These are phyloP conservation scores for Solanum lycopersicoides DNA, from an alignment of 257 asterid species.

Conservation along the genomic window DNA sequence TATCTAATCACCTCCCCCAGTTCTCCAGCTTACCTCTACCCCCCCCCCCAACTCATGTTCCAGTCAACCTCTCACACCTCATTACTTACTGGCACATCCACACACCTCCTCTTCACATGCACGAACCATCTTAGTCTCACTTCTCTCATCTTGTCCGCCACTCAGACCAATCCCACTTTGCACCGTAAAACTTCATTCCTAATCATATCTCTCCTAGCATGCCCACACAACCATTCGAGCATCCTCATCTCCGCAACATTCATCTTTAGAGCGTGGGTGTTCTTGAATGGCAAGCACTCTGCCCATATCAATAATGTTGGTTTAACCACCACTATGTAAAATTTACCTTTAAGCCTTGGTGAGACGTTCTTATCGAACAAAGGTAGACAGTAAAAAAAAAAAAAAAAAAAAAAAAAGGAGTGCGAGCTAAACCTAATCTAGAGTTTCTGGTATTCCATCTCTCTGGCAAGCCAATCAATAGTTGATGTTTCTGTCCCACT, in stretches of 20 bases:
- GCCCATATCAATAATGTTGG: background rate
- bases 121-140: background rate
- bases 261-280: background rate
- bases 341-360: background rate
- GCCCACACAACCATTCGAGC: background rate
- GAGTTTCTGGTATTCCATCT: background rate
- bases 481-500: background rate
- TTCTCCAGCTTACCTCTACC: background rate
- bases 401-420: background rate
- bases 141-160: background rate
- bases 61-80: background rate
- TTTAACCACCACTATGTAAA: background rate
- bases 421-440: background rate
- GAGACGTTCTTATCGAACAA: background rate
- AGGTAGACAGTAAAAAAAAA: background rate
- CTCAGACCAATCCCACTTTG: background rate
- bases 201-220: background rate
- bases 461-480: background rate
- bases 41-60: background rate
- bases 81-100: background rate
- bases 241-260: background rate
- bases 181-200: background rate
- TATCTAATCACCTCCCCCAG: background rate
- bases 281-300: background rate
- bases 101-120: background rate